Percentiles rank a stretch among this genome's conserved stretches.
Conservation (phyloP, 345 rosid genomes). For the Carallia pectinifolia region DNA sequence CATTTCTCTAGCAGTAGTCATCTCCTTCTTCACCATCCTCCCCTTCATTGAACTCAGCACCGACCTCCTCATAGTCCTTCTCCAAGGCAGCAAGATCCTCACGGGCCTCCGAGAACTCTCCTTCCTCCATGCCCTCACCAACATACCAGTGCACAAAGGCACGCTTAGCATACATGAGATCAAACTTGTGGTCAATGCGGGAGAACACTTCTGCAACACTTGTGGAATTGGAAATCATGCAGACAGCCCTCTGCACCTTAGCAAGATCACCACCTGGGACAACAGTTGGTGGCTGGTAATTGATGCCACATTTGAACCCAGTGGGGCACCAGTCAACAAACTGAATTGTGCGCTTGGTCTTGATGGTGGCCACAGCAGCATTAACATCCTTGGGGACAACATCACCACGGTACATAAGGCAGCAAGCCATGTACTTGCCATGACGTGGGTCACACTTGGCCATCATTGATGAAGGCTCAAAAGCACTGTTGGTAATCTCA, state of each 20-base stretch:
- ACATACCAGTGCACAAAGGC: slow-evolving; percentile 31
- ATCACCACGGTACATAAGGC: slow-evolving; percentile 30
- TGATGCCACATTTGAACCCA: slow-evolving; percentile 29
- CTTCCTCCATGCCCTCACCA: slow-evolving; percentile 33
- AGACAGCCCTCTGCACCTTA: slow-evolving; percentile 29
- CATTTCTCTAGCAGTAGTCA: slow-evolving; percentile 3
- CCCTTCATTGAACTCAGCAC: slow-evolving; percentile 21
- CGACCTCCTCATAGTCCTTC: slow-evolving; percentile 30
- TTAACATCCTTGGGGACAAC: slow-evolving; percentile 31
- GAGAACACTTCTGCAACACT: slow-evolving; percentile 29
- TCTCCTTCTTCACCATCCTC: slow-evolving; percentile 23
- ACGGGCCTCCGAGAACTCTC: slow-evolving; percentile 28
- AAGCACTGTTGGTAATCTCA: slow-evolving; percentile 28
- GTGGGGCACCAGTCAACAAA: slow-evolving; percentile 34
- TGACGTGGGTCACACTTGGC: slow-evolving; percentile 31
- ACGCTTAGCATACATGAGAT: slow-evolving; percentile 27
- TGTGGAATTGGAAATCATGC: slow-evolving; percentile 30
- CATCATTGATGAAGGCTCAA: slow-evolving; percentile 32
- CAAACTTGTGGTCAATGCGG: slow-evolving; percentile 28
- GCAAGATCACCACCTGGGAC: slow-evolving; percentile 31
- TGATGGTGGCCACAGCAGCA: slow-evolving; percentile 29
- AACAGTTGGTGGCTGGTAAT: slow-evolving; percentile 30
- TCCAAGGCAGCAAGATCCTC: slow-evolving; percentile 30
- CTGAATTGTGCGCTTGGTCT: slow-evolving; percentile 31
- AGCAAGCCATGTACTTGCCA: slow-evolving; percentile 32